phyloP scores from a whole-genome alignment of 306 rosid species.

The Malus domestica region ASM211411v1 NC_041790.1:7490001-7490500 shows the following conservation, averaged over 20 bases:
- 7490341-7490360: constrained; percentile 69
- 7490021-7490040: constrained; percentile 5
- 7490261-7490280: background rate
- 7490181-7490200: background rate
- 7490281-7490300: background rate
- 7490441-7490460: constrained; percentile 67
- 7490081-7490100: constrained; percentile 7
- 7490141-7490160: constrained; percentile 16
- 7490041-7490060: constrained; percentile 32
- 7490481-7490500: constrained; percentile 57
- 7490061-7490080: background rate
- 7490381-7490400: constrained; percentile 70
- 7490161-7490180: no score
- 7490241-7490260: background rate
- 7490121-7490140: constrained; percentile 54
- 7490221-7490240: background rate
- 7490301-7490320: constrained; percentile 1
- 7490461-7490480: constrained; percentile 78
- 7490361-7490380: constrained; percentile 43
- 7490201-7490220: background rate
- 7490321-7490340: constrained; percentile 32
- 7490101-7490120: background rate
- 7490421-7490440: constrained; percentile 60
- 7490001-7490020: background rate
- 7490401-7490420: constrained; percentile 92